phyloP scores from a whole-genome alignment of 305 asterid genomes.

The Fraxinus sp. region DNA sequence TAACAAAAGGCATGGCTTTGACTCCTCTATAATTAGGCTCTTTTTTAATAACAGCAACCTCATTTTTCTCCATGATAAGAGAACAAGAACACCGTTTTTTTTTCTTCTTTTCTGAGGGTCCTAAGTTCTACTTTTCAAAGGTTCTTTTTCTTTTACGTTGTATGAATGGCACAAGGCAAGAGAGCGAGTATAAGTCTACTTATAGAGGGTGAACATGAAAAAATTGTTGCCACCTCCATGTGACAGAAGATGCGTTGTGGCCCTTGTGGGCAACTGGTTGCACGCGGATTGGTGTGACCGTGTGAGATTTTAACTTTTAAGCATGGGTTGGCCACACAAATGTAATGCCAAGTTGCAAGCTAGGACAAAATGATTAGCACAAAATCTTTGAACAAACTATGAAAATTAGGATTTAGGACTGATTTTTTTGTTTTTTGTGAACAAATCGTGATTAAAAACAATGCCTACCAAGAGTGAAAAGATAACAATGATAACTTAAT shows the following conservation, averaged over 20 bases:
- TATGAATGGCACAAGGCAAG: background rate
- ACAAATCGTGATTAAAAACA: background rate
- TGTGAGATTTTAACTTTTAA: background rate
- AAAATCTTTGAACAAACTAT: background rate
- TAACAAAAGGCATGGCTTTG: slow-evolving; percentile 71
- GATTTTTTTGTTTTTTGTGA: background rate
- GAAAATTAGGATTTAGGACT: background rate
- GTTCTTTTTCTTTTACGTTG: background rate
- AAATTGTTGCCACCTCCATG: background rate
- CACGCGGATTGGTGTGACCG: background rate
- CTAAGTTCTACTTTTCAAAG: background rate
- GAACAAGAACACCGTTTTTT: background rate
- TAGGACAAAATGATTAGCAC: background rate
- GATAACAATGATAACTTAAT: background rate
- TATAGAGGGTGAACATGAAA: background rate
- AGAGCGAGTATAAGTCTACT: background rate
- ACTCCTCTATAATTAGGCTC: slow-evolving; percentile 57
- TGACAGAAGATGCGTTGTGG: background rate
- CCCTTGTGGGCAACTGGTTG: background rate
- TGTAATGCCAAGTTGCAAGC: background rate
- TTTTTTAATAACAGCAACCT: slow-evolving; percentile 14
- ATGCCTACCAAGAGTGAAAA: background rate
- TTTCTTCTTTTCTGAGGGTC: background rate
- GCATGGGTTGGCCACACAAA: background rate
- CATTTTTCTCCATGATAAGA: slow-evolving; percentile 19